These are phyloP conservation scores for Wilcoxina mikolae DNA, from an alignment of 495 filamentous ascomycete genomes.

Conservation along the genomic window DNA sequence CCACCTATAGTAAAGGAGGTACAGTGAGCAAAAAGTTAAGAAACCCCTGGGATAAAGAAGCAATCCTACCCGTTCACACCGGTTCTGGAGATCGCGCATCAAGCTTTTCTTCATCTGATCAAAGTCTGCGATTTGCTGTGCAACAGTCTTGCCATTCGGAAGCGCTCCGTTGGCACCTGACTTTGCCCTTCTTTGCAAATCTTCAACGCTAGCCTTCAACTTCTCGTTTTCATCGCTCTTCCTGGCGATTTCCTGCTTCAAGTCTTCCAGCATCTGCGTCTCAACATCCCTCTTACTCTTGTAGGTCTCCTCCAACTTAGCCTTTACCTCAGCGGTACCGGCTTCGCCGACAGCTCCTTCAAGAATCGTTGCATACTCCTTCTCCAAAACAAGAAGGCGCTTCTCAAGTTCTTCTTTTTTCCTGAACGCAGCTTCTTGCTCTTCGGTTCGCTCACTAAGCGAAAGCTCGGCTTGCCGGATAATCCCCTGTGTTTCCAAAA, in stretches of 20 bases:
- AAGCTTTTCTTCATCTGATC: conserved; percentile 99
- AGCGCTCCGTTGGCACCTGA: conserved; percentile 41
- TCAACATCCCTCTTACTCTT: conserved; percentile 56
- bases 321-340: conserved; percentile 74
- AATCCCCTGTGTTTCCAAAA: conserved; percentile 80
- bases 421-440: conserved; percentile 46
- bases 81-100: conserved; percentile 96
- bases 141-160: conserved; percentile 77
- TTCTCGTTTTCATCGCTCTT: conserved; percentile 64
- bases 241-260: conserved; percentile 53
- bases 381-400: conserved; percentile 53
- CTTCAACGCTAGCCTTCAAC: conserved; percentile 59
- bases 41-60: not conserved
- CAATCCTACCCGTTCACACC: conserved; percentile 61
- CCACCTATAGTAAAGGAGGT: conserved; percentile 38
- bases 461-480: conserved; percentile 85
- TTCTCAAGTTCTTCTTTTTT: conserved; percentile 59
- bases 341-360: conserved; percentile 60
- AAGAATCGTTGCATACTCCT: conserved; percentile 66
- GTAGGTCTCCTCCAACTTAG: conserved; percentile 60
- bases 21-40: conserved; percentile 9
- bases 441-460: conserved; percentile 49
- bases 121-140: conserved; percentile 95
- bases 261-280: conserved; percentile 50
- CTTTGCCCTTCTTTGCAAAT: conserved; percentile 55